phyloP scores from a whole-genome alignment of 768 basidiomycete species.

The Boletellus ananiceps region DNA sequence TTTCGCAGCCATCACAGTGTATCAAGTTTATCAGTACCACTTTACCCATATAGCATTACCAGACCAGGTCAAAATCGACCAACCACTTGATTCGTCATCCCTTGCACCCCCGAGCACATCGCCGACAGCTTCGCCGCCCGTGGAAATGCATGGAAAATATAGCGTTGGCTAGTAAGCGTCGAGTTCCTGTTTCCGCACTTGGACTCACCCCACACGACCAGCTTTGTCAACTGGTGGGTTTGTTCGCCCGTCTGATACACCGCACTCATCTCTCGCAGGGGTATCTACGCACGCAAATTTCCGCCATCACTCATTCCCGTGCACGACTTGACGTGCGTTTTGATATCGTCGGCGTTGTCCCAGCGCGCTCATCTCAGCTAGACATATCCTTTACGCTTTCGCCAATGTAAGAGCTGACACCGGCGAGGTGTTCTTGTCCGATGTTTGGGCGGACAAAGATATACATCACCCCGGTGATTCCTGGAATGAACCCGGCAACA shows the following conservation, averaged over 20 bases:
- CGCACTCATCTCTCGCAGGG: conserved; percentile 46
- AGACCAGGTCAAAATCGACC: conserved; percentile 13
- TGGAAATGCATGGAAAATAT: conserved; percentile 54
- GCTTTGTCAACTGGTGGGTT: conserved; percentile 73
- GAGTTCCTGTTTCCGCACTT: background rate
- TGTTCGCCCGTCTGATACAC: background rate
- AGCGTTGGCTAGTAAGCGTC: conserved; percentile 75
- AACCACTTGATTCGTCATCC: conserved; percentile 10
- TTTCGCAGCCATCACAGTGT: conserved; percentile 38
- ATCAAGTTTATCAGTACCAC: conserved; percentile 40
- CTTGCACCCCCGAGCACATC: conserved; percentile 4
- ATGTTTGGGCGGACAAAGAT: conserved; percentile 93
- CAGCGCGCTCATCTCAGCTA: conserved; percentile 26
- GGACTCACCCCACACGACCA: conserved; percentile 24
- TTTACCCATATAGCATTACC: conserved; percentile 16
- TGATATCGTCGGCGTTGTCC: background rate
- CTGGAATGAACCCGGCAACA: conserved; percentile 88
- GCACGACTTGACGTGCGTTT: conserved; percentile 76
- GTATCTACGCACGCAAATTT: conserved; percentile 92
- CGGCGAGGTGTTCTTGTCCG: conserved; percentile 86
- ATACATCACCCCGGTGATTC: conserved; percentile 95
- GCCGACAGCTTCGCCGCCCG: conserved; percentile 21
- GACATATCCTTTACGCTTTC: conserved; percentile 90
- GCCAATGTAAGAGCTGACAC: conserved; percentile 80
- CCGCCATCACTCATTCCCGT: conserved; percentile 81